These are phyloP conservation scores for Eucalyptus decipiens DNA, from an alignment of 345 rosid genomes.

Conservation along the genomic window DNA sequence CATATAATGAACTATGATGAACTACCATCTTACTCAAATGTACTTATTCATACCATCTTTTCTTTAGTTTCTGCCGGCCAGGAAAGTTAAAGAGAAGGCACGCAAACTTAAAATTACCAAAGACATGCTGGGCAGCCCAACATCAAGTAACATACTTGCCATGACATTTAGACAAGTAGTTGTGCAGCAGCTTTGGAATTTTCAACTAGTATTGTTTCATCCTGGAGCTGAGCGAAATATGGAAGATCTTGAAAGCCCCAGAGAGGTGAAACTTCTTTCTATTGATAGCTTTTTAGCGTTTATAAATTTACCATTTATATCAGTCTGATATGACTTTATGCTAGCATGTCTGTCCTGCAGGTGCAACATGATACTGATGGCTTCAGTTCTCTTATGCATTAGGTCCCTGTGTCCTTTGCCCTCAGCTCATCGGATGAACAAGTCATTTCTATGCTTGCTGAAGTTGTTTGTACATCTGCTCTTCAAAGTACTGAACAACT, in stretches of 20 bases:
- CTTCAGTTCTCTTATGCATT: conserved; percentile 52
- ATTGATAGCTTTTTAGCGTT: background rate
- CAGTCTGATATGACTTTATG: conserved; percentile 9
- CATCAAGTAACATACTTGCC: conserved; percentile 61
- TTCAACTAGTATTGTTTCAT: conserved; percentile 48
- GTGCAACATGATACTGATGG: conserved; percentile 37
- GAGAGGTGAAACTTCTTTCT: conserved; percentile 49
- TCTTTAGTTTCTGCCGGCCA: conserved; percentile 74
- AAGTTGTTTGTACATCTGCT: conserved; percentile 49
- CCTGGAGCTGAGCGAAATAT: conserved; percentile 72
- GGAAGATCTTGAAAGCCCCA: conserved; percentile 48
- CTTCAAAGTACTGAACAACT: conserved; percentile 52
- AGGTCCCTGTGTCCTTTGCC: conserved; percentile 55
- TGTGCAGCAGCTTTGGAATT: conserved; percentile 61
- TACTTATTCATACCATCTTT: background rate
- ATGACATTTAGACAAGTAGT: conserved; percentile 91
- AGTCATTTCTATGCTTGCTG: conserved; percentile 61
- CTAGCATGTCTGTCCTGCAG: conserved; percentile 25
- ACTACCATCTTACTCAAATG: background rate
- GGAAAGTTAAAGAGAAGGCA: conserved; percentile 71
- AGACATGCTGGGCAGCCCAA: conserved; percentile 27
- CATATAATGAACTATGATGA: too few relatives aligned
- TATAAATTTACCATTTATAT: background rate
- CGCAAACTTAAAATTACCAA: conserved; percentile 22
- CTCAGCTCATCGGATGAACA: conserved; percentile 53